phyloP scores from a whole-genome alignment of 805 yeast species.

The Tetrapisispora namnaoensis region DNA sequence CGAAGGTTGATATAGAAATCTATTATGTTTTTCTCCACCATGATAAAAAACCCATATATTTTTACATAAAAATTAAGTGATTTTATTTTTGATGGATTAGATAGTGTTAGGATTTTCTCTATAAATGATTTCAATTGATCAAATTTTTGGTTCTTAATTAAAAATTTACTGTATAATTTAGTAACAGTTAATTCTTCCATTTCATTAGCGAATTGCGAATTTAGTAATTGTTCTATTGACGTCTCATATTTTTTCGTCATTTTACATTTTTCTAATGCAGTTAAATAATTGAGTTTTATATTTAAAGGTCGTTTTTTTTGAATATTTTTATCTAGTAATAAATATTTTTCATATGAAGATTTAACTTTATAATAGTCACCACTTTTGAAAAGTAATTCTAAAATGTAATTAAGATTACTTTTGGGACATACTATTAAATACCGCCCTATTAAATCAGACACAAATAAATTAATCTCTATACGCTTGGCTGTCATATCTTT shows the following conservation, averaged over 20 bases:
- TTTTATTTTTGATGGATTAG: neutral
- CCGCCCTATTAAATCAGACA: conserved; percentile 10
- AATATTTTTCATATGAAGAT: conserved; percentile 8
- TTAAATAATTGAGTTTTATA: conserved; percentile 10
- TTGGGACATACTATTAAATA: conserved; percentile 16
- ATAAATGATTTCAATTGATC: neutral
- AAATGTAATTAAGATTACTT: conserved; percentile 5
- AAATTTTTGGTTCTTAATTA: neutral
- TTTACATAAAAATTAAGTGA: neutral
- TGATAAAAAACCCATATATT: conserved; percentile 48
- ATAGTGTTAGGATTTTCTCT: neutral
- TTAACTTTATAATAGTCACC: conserved; percentile 11
- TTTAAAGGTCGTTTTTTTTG: conserved; percentile 7
- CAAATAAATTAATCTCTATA: neutral
- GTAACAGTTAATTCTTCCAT: neutral
- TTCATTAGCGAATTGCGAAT: conserved; percentile 23
- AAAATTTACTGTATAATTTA: neutral
- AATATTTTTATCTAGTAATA: conserved; percentile 3
- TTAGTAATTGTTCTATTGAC: conserved; percentile 4
- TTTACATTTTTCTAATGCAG: conserved; percentile 6
- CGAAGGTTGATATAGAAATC: conserved; percentile 3
- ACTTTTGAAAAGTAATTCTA: conserved; percentile 10
- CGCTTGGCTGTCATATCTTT: neutral
- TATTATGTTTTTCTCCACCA: conserved; percentile 46
- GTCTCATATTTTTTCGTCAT: conserved; percentile 25